These are phyloP conservation scores for Trametes maxima DNA, from an alignment of 768 basidiomycete species.

Conservation along the genomic window DNA sequence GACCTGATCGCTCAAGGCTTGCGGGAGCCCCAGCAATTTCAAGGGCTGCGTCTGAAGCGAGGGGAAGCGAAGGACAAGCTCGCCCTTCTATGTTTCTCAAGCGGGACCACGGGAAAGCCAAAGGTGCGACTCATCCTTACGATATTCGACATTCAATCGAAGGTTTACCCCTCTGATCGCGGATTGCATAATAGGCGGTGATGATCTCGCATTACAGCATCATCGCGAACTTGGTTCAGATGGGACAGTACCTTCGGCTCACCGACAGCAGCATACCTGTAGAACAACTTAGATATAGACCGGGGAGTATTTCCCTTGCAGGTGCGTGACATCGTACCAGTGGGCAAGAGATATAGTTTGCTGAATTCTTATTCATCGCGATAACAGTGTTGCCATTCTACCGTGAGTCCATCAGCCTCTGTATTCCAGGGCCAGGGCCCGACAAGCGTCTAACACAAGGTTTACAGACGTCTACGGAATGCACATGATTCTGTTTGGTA, in stretches of 20 bases:
- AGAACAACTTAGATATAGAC: slow-evolving; percentile 27
- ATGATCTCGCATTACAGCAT: slow-evolving; percentile 36
- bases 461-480: slow-evolving; percentile 15
- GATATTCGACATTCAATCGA: not conserved
- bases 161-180: not conserved
- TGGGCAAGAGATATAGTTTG: not conserved
- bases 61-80: slow-evolving; percentile 36
- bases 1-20: slow-evolving; percentile 28
- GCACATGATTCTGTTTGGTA: slow-evolving; percentile 22
- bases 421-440: not conserved
- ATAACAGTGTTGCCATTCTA: slow-evolving; percentile 20
- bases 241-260: slow-evolving; percentile 23
- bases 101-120: slow-evolving; percentile 38
- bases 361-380: not conserved
- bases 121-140: slow-evolving; percentile 13
- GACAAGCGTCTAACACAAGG: not conserved
- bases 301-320: slow-evolving; percentile 29
- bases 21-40: slow-evolving; percentile 19
- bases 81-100: slow-evolving; percentile 35
- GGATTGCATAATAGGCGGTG: slow-evolving; percentile 24
- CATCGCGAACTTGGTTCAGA: slow-evolving; percentile 35
- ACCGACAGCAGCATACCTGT: slow-evolving; percentile 14
- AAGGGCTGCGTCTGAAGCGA: slow-evolving; percentile 23
- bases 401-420: slow-evolving; percentile 9
- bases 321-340: slow-evolving; percentile 43